Evolutionary conservation across 2,329 filamentous ascomycete species (phyloP).

Genomic region (Rachicladosporium sp.): DNA sequence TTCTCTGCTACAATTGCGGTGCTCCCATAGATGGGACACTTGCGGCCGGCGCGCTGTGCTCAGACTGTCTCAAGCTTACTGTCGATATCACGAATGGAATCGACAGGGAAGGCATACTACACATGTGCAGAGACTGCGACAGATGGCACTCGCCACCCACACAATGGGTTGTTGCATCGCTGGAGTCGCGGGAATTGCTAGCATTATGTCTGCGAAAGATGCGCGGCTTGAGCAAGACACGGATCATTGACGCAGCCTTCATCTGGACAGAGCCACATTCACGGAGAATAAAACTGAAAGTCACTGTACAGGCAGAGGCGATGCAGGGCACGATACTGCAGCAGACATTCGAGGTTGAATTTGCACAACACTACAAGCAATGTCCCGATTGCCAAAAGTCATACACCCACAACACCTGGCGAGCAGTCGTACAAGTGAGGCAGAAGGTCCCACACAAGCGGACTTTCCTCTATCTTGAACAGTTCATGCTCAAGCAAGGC

Average conservation of each 20-base stretch:
- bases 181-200: conserved; percentile 83
- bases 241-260: conserved; percentile 91
- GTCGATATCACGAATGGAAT: conserved; percentile 88
- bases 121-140: conserved; percentile 91
- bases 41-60: conserved; percentile 76
- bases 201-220: conserved; percentile 85
- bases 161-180: conserved; percentile 73
- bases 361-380: conserved; percentile 80
- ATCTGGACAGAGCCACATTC: conserved; percentile 99
- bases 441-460: conserved; percentile 97
- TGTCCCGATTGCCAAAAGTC: conserved; percentile 92
- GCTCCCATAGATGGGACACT: conserved; percentile 87
- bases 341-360: conserved; percentile 91
- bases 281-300: conserved; percentile 80
- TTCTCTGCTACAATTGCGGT: conserved; percentile 96
- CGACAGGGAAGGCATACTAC: conserved; percentile 76
- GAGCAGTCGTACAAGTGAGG: conserved; percentile 83
- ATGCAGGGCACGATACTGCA: conserved; percentile 62
- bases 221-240: conserved; percentile 72
- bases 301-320: conserved; percentile 72
- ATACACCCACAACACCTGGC: conserved; percentile 93
- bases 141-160: conserved; percentile 78
- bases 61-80: conserved; percentile 89
- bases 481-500: conserved; percentile 87
- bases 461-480: conserved; percentile 72